These are phyloP conservation scores for Starmerella bombi DNA, from an alignment of 805 yeast species.

Conservation along the genomic window DNA sequence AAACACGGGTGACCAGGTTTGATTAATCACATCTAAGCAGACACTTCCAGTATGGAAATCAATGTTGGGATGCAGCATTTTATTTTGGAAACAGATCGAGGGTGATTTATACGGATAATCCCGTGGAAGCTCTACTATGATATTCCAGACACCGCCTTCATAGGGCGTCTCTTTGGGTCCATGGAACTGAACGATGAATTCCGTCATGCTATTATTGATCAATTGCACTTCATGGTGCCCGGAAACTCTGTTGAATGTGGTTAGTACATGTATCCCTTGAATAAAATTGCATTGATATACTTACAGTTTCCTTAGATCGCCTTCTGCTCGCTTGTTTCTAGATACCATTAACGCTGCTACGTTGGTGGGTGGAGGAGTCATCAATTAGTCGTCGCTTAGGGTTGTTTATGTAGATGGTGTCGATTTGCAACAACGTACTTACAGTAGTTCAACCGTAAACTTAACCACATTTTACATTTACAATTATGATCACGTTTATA, in stretches of 20 bases:
- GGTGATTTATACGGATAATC: conserved; percentile 94
- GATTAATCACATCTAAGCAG: conserved; percentile 90
- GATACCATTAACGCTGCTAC: not conserved
- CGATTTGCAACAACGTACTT: no score
- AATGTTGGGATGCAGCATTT: conserved; percentile 88
- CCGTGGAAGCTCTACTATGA: conserved; percentile 87
- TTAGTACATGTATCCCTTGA: conserved; percentile 3
- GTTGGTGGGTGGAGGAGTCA: no score
- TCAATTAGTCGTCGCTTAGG: not conserved
- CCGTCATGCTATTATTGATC: conserved; percentile 74
- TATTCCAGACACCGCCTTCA: conserved; percentile 78
- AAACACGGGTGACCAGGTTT: conserved; percentile 97
- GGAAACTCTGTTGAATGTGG: conserved; percentile 43
- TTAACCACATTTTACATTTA: no score
- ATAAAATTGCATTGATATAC: no score
- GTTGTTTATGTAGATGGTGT: no score
- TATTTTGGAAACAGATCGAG: conserved; percentile 83
- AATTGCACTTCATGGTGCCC: conserved; percentile 80
- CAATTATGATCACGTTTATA: no score
- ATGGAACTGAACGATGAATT: conserved; percentile 66
- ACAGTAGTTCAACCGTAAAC: no score
- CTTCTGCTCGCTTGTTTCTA: conserved; percentile 24
- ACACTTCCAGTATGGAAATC: conserved; percentile 83
- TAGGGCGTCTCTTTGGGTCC: conserved; percentile 87
- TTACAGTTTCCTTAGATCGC: conserved; percentile 78